Evolutionary conservation across 2,329 filamentous ascomycete species (phyloP), one percentile per base, ranked within the genome.

Genomic region (Knoxdaviesia capensis): DNA sequence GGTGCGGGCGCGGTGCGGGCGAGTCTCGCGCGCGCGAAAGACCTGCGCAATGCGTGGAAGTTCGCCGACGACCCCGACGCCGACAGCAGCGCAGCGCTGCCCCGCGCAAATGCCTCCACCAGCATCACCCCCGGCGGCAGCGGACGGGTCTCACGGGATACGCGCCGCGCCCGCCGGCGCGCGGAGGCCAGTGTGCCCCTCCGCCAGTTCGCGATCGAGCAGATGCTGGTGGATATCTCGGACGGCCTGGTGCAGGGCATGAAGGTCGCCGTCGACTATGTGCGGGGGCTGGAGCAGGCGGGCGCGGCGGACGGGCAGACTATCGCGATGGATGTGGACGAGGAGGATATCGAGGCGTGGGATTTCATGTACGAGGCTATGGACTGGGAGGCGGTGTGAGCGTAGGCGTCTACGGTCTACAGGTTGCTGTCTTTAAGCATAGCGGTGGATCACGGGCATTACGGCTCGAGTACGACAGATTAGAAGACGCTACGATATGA

Each of bases 31-130:
- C 61, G 71, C 42, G 79, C 79, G 1, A 84, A 84, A 53, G 76
- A 80, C 48, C 64, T 81, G 43, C 63, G 79, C 1, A 84, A 84
- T 48, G 63, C 72, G 7, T 84, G 79, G 79, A 84, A 84, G 57
- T 71, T 76, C 42, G 75, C 70, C 0, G 71, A 75, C 11, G 20
- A 20, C 20, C 20, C 20, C 20, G 20, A 20, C 20, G 20, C 20
- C 20, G 20, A 20, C 2, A 20, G 20, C 20, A 20, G 20, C 3
- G 20, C 20, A 2, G 20, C 20, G 2, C 20, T 20, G 20, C 20
- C 20, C 20, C 20, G 20, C 20, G 20, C 20, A 20, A 20, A 20
- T 3, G 20, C 2, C 20, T 20, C 20, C 20, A 20, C 20, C 20
- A 20, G 20, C 3, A 3, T 2, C 20, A 2, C 20, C 20, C 20